A percentile compares a stretch with the other conserved stretches of the same genome.
phyloP scores from a whole-genome alignment of 768 basidiomycete genomes.

The Clitopilus hobsonii region DNA sequence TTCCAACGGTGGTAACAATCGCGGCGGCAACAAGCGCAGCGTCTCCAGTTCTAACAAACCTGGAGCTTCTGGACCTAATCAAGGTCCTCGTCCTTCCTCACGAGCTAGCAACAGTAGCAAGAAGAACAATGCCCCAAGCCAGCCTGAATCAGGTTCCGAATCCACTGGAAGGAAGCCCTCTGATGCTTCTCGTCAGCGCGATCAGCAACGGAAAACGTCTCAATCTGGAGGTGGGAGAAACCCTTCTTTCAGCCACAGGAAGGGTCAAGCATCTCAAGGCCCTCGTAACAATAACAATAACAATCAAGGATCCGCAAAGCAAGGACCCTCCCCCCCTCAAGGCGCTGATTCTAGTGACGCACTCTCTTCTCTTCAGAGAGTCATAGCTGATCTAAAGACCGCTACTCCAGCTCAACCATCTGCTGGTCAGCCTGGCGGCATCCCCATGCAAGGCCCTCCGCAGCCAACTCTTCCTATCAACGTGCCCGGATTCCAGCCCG shows the following conservation, averaged over 20 bases:
- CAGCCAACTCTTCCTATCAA: constrained; percentile 52
- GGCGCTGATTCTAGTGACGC: constrained; percentile 71
- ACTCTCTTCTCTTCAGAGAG: constrained; percentile 82
- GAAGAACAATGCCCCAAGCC: constrained; percentile 30
- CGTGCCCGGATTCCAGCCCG: constrained; percentile 71
- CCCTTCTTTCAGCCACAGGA: constrained; percentile 48
- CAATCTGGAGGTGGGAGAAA: constrained; percentile 44
- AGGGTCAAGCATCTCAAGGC: constrained; percentile 53
- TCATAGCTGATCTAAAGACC: constrained; percentile 92
- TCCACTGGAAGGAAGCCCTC: constrained; percentile 56
- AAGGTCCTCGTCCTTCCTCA: constrained; percentile 58
- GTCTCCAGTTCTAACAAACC: constrained; percentile 45
- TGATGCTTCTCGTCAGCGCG: constrained; percentile 51
- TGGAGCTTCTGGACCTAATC: constrained; percentile 32
- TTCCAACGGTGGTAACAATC: constrained; percentile 40
- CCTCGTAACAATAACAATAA: constrained; percentile 38
- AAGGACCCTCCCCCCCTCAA: constrained; percentile 42
- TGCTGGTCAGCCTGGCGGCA: constrained; percentile 34
- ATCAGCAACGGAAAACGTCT: constrained; percentile 49
- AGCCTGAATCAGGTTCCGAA: constrained; percentile 69
- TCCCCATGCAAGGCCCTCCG: constrained; percentile 46
- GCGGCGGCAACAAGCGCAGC: constrained; percentile 52
- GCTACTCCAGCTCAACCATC: constrained; percentile 60
- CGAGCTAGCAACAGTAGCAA: constrained; percentile 62
- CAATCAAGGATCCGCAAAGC: constrained; percentile 40